Percentiles rank a stretch among this genome's conserved stretches.
Evolutionary conservation across 768 basidiomycete species (phyloP).

Genomic region (Boletus fagicola): DNA sequence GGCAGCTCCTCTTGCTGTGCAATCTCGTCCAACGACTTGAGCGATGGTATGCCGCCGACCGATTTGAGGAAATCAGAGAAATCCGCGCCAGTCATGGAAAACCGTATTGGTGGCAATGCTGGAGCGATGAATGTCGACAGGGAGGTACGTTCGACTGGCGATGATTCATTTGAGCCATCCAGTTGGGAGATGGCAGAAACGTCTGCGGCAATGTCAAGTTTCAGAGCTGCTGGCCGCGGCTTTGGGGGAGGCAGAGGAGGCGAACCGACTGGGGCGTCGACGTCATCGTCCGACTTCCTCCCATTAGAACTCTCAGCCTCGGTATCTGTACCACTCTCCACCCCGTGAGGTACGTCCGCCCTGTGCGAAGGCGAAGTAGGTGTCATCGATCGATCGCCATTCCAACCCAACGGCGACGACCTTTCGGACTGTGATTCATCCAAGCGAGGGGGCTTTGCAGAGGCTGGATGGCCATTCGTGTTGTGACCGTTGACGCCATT

Average conservation of each 20-base stretch:
- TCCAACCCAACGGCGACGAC: constrained; percentile 22
- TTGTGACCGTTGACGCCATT: neutral
- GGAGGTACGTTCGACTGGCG: constrained; percentile 64
- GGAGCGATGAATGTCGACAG: constrained; percentile 82
- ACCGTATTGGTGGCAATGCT: constrained; percentile 85
- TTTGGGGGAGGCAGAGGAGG: constrained; percentile 51
- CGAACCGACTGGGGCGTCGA: constrained; percentile 19
- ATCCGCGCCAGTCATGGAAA: constrained; percentile 81
- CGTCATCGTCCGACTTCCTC: constrained; percentile 27
- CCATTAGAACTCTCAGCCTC: constrained; percentile 54
- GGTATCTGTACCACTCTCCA: constrained; percentile 75
- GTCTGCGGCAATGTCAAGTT: constrained; percentile 23
- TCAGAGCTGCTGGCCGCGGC: constrained; percentile 30
- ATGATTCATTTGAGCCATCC: constrained; percentile 53
- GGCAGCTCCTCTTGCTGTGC: constrained; percentile 41
- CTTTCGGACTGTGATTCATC: constrained; percentile 21
- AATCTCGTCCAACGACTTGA: constrained; percentile 48
- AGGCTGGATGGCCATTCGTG: constrained; percentile 8
- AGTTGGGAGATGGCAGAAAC: constrained; percentile 24
- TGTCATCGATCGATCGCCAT: constrained; percentile 22
- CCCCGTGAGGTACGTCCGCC: constrained; percentile 67
- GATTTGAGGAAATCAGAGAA: constrained; percentile 72
- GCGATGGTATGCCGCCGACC: constrained; percentile 49
- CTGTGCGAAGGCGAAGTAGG: constrained; percentile 61
- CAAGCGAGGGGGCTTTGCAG: constrained; percentile 10